These are phyloP conservation scores for Penicillium paxilli DNA, from an alignment of 495 filamentous ascomycete genomes.

Conservation along the genomic window DNA sequence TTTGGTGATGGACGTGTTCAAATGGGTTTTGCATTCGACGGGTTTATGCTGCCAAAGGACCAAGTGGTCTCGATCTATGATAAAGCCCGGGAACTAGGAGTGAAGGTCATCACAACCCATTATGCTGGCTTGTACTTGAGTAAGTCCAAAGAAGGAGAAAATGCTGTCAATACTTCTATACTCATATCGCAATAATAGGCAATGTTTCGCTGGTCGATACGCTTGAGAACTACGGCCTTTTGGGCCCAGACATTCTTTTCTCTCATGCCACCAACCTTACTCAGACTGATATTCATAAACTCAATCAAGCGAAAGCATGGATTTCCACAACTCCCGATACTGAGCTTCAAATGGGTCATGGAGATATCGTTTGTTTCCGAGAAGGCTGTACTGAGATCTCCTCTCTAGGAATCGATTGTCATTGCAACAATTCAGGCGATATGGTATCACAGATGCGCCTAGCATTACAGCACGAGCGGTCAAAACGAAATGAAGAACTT, in stretches of 20 bases:
- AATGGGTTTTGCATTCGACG: constrained; percentile 45
- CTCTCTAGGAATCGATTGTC: constrained; percentile 52
- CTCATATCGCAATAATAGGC: constrained; percentile 2
- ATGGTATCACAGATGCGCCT: constrained; percentile 48
- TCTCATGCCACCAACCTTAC: constrained; percentile 34
- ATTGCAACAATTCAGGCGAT: constrained; percentile 38
- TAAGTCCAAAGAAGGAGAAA: not conserved
- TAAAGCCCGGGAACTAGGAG: constrained; percentile 22
- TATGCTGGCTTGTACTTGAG: constrained; percentile 19
- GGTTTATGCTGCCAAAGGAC: constrained; percentile 33
- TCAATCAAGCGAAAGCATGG: constrained; percentile 19
- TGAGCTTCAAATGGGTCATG: constrained; percentile 43
- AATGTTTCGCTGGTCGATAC: constrained; percentile 22
- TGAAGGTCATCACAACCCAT: constrained; percentile 40
- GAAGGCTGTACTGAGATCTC: constrained; percentile 22
- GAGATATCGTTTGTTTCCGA: constrained; percentile 31
- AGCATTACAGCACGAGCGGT: constrained; percentile 42
- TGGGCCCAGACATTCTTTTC: constrained; percentile 35
- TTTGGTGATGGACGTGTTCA: constrained; percentile 41
- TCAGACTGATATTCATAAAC: constrained; percentile 20
- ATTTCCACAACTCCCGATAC: constrained; percentile 42
- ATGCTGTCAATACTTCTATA: not conserved
- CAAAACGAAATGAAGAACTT: constrained; percentile 25
- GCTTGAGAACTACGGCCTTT: constrained; percentile 33
- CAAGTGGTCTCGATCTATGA: constrained; percentile 30